Percentiles rank a stretch among this genome's conserved stretches.
Conservation (phyloP, 306 rosid species). For the Vachellia collinsii region DNA sequence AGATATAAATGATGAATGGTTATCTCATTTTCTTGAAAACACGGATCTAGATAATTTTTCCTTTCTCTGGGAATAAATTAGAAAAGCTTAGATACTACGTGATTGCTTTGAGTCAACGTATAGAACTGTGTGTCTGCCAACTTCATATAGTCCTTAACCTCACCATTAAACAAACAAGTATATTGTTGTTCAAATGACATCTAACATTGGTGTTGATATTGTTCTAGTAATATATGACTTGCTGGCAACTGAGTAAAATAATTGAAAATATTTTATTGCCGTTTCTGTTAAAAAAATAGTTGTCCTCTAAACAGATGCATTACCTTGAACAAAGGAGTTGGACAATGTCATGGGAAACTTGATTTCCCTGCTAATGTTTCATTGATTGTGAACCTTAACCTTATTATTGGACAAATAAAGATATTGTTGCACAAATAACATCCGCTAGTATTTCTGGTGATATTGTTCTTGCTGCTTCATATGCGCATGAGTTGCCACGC, state of each 20-base stretch:
- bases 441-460: conserved; percentile 94
- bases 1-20: neutral
- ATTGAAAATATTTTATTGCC: neutral
- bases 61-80: neutral
- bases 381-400: conserved; percentile 20
- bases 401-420: conserved; percentile 69
- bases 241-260: neutral
- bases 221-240: neutral
- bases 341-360: neutral
- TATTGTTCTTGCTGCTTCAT: conserved; percentile 78
- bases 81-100: neutral
- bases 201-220: neutral
- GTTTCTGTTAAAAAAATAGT: neutral
- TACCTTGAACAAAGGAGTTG: neutral
- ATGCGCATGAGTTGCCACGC: conserved; percentile 71
- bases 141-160: neutral
- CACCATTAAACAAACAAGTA: neutral
- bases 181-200: too few relatives aligned
- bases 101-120: too few relatives aligned
- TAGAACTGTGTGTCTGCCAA: too few relatives aligned
- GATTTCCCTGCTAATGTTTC: neutral
- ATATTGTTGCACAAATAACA: conserved; percentile 65
- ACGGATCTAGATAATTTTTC: neutral
- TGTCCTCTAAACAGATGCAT: neutral
- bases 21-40: neutral